A percentile compares a stretch with the other conserved stretches of the same genome.
phyloP scores from a whole-genome alignment of 1,284 basidiomycete species.

The Singerocomus inundabilis region DNA sequence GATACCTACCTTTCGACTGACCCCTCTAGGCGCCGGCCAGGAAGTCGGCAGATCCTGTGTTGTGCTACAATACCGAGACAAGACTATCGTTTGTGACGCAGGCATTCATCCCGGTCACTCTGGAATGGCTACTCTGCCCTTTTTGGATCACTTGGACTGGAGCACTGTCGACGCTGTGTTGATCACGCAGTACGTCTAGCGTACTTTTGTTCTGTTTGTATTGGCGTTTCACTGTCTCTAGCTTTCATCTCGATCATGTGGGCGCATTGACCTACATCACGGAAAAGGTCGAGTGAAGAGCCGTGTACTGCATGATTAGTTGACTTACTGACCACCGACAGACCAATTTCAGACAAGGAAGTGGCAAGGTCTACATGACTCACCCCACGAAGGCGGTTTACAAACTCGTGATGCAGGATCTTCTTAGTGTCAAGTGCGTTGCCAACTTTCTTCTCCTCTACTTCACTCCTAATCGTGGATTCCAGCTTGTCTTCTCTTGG shows the following conservation, averaged over 20 bases:
- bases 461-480: neutral
- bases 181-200: conserved; percentile 81
- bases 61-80: conserved; percentile 88
- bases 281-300: conserved; percentile 71
- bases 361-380: conserved; percentile 98
- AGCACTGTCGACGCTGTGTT: conserved; percentile 94
- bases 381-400: conserved; percentile 98
- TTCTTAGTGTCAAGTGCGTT: conserved; percentile 84
- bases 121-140: conserved; percentile 92
- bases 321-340: conserved; percentile 33
- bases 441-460: neutral
- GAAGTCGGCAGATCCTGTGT: conserved; percentile 97
- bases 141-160: conserved; percentile 97
- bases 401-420: conserved; percentile 99
- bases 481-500: conserved; percentile 63
- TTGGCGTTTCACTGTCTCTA: conserved; percentile 31
- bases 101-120: conserved; percentile 94
- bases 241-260: conserved; percentile 97
- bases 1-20: conserved; percentile 11
- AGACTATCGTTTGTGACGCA: conserved; percentile 93
- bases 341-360: conserved; percentile 94
- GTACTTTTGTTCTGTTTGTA: neutral
- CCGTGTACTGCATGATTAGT: neutral
- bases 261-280: conserved; percentile 96
- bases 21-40: conserved; percentile 85